Evolutionary conservation across 2,329 filamentous ascomycete species (phyloP), one percentile per base, ranked within the genome.

Genomic region (Ophiostoma ulmi): DNA sequence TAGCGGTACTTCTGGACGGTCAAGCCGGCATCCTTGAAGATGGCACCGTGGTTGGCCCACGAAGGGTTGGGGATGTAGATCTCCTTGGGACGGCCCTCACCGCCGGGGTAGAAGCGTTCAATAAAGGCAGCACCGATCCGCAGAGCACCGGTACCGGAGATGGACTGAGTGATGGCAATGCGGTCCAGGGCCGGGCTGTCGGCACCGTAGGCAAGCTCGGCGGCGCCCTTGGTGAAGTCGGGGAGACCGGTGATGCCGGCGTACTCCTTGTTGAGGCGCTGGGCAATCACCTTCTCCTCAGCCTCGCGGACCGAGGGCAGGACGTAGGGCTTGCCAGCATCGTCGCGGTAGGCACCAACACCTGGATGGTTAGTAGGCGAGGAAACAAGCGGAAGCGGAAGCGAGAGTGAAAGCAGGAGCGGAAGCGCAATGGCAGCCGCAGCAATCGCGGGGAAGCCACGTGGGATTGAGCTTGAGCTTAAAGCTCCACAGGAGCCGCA

Each of bases 1-100:
- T 99, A 99, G 77, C 92, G 88, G 87, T 99, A 99, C 84, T 94
- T 93, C 83, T 94, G 89, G 73, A 98, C 93, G 82, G 92, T 87
- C 75, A 99, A 87, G 71, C 94, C 93, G 41, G 92, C 91, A 82
- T 98, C 94, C 83, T 87, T 90, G 89, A 99, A 98, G 81, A 99
- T 92, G 74, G 94, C 94, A 80, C 88, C 92, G 86, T 99, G 95
- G 88, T 99, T 98, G 77, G 94, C 95, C 95, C 95, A 99, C 77
- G 93, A 97, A 69, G 95, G 95, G 71, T 86, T 94, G 73, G 95
- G 95, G 80, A 99, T 93, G 86, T 97, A 98, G 83, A 99, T 93
- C 81, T 91, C 92, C 89, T 97, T 98, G 70, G 70, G 38, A 20
- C 67, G 67, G 71, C 67, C 72, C 65, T 67, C 73, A 77, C 88